Conservation (phyloP, 2,329 filamentous ascomycete species). For the Paramyrothecium sp. region DNA sequence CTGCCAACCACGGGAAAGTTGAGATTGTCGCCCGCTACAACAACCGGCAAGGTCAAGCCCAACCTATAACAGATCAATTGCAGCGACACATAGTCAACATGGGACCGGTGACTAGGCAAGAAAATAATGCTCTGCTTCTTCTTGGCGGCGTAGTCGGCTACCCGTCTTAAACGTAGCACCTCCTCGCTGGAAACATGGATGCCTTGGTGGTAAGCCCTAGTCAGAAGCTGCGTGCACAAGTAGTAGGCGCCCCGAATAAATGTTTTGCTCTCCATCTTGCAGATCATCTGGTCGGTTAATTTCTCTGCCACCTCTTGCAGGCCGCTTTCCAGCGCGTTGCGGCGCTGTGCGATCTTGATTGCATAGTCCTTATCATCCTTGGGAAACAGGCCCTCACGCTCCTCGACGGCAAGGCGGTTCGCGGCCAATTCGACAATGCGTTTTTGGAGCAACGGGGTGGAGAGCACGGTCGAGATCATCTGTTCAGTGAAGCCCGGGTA, state of each 20-base stretch:
- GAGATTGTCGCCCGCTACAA: constrained; percentile 93
- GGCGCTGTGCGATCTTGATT: constrained; percentile 50
- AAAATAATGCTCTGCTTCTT: constrained; percentile 97
- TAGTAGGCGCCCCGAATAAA: constrained; percentile 96
- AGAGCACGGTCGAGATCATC: constrained; percentile 78
- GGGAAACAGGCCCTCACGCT: constrained; percentile 67
- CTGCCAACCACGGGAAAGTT: constrained; percentile 89
- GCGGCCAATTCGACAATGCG: constrained; percentile 78
- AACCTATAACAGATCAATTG: constrained; percentile 95
- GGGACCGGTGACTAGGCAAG: constrained; percentile 88
- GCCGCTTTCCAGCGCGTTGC: constrained; percentile 66
- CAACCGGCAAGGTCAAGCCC: constrained; percentile 82
- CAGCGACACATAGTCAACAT: constrained; percentile 93
- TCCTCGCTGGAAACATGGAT: constrained; percentile 97
- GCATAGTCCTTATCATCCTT: constrained; percentile 52
- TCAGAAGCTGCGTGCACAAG: constrained; percentile 80
- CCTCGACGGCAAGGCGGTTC: constrained; percentile 71
- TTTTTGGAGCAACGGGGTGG: constrained; percentile 69
- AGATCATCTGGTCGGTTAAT: constrained; percentile 94
- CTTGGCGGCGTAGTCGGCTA: constrained; percentile 77
- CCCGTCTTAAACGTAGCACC: constrained; percentile 75
- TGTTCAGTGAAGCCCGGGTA: constrained; percentile 89
- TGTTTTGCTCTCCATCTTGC: constrained; percentile 93
- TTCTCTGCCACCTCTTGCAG: constrained; percentile 80
- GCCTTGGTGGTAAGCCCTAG: constrained; percentile 91